A percentile compares a stretch with the other conserved stretches of the same genome.
Conservation (phyloP, 2,329 filamentous ascomycete species). For the Dactylellina leptospora region DNA sequence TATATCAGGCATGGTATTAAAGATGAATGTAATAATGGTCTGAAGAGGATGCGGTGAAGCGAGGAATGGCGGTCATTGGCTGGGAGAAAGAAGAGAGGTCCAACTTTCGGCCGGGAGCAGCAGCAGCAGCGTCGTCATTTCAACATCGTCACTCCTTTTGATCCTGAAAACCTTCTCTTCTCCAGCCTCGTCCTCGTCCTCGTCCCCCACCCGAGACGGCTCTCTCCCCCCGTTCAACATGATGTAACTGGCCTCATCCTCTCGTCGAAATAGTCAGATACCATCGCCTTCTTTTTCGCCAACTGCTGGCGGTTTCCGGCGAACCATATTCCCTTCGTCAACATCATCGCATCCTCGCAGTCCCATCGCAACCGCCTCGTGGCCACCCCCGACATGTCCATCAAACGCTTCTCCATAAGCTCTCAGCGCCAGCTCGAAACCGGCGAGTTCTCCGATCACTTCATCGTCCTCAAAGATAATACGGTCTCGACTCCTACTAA, state of each 20-base stretch:
- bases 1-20: background rate
- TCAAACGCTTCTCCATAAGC: conserved; percentile 33
- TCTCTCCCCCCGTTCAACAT: background rate
- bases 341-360: background rate
- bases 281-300: background rate
- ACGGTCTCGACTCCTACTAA: conserved; percentile 28
- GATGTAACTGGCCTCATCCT: background rate
- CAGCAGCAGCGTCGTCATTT: conserved; percentile 24
- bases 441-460: conserved; percentile 42
- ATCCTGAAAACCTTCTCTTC: background rate
- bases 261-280: background rate
- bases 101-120: no score
- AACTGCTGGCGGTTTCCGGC: conserved; percentile 41
- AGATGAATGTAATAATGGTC: background rate
- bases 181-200: background rate
- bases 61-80: no score
- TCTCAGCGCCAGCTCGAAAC: conserved; percentile 36
- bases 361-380: background rate
- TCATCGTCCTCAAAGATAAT: conserved; percentile 51
- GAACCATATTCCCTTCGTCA: conserved; percentile 20
- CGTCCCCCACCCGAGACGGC: background rate
- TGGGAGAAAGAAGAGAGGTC: no score
- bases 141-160: conserved; percentile 8
- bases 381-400: conserved; percentile 24
- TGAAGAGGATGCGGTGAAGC: background rate